phyloP scores from a whole-genome alignment of 768 basidiomycete species.

The Xanthoconium stramineum region DNA sequence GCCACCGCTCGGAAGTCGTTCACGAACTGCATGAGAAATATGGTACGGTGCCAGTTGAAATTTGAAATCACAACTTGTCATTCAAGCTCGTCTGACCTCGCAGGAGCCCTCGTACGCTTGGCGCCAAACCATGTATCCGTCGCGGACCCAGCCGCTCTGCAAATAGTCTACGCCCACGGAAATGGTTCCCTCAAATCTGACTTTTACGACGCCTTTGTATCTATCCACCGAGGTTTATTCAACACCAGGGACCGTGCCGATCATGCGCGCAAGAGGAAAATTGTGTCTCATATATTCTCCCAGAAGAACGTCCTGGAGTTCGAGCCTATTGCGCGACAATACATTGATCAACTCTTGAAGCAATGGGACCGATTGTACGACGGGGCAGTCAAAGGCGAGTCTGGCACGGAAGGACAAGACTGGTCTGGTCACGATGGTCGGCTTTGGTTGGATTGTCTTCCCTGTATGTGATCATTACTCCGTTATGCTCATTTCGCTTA shows the following conservation, averaged over 20 bases:
- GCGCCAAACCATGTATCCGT: conserved; percentile 78
- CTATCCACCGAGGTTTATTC: conserved; percentile 70
- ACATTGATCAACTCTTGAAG: conserved; percentile 55
- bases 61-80: not conserved
- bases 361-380: conserved; percentile 77
- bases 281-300: conserved; percentile 81
- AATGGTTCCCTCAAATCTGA: conserved; percentile 77
- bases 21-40: conserved; percentile 72
- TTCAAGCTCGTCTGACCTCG: not conserved
- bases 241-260: conserved; percentile 74
- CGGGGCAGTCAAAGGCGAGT: conserved; percentile 49
- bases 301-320: conserved; percentile 86
- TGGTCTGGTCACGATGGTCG: conserved; percentile 60
- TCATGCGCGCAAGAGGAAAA: conserved; percentile 88
- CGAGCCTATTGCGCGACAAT: conserved; percentile 68
- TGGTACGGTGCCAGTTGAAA: conserved; percentile 41
- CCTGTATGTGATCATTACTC: conserved; percentile 46
- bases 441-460: conserved; percentile 72
- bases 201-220: conserved; percentile 82
- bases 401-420: conserved; percentile 58
- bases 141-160: conserved; percentile 73
- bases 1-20: conserved; percentile 72
- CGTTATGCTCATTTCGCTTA: not conserved
- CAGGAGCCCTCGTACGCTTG: conserved; percentile 66
- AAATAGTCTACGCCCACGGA: conserved; percentile 75